These are phyloP conservation scores for Aspergillus sp. DNA, from an alignment of 2,329 filamentous ascomycete genomes.

Conservation along the genomic window DNA sequence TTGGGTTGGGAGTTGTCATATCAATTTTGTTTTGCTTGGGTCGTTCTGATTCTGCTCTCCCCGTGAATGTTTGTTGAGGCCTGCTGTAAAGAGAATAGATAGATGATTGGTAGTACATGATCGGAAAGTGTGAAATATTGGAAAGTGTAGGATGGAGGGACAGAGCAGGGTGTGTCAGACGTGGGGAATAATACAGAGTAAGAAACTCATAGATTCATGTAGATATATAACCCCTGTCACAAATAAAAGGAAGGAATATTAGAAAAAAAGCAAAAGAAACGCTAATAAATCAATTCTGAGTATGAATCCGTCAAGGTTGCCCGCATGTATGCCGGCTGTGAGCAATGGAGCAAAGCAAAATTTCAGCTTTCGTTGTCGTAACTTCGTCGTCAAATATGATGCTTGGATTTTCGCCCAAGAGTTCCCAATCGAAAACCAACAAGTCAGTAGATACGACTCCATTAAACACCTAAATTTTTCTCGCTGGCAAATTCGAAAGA, in stretches of 20 bases:
- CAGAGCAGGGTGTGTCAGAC: not conserved
- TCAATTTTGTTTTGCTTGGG: no score
- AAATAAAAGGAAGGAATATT: not conserved
- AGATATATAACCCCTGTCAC: not conserved
- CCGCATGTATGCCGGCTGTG: not conserved
- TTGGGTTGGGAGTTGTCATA: no score
- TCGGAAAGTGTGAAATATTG: no score
- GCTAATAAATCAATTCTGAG: not conserved
- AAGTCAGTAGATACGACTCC: not conserved
- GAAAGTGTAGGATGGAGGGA: not conserved
- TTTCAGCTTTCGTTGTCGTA: not conserved
- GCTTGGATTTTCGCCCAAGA: no score
- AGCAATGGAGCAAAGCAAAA: not conserved
- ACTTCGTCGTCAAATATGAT: not conserved
- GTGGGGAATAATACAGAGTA: not conserved
- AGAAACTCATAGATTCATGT: conserved; percentile 1
- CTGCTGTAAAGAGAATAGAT: no score
- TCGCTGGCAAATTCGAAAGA: not conserved
- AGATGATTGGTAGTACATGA: no score
- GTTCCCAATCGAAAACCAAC: not conserved
- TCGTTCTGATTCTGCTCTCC: no score
- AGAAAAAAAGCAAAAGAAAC: not conserved
- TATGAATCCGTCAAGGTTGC: not conserved
- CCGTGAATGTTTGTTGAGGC: no score
- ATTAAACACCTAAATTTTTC: not conserved